These are phyloP conservation scores for Eucalyptus leucophloia DNA, from an alignment of 345 rosid genomes.

Conservation along the genomic window DNA sequence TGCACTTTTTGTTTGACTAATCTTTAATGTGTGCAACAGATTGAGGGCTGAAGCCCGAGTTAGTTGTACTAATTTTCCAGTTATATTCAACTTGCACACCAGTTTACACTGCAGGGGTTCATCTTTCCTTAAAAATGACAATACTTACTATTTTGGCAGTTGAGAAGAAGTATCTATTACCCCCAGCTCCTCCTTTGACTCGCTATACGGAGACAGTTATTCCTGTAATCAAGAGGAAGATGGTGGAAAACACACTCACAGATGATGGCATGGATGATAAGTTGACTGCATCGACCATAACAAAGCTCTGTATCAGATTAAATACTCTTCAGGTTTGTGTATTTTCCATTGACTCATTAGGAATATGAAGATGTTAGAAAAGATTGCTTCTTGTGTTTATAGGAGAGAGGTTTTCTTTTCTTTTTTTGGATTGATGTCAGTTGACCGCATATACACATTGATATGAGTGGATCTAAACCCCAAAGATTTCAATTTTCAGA, in stretches of 20 bases:
- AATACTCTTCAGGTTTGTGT: conserved; percentile 79
- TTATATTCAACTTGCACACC: neutral
- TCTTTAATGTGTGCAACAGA: neutral
- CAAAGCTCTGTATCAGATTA: conserved; percentile 79
- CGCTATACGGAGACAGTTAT: conserved; percentile 59
- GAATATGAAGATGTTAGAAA: neutral
- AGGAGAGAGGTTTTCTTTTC: neutral
- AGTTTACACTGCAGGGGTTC: neutral
- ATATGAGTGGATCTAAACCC: neutral
- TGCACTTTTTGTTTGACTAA: neutral
- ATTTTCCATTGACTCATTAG: neutral
- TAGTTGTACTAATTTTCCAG: neutral
- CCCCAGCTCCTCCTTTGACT: conserved; percentile 88
- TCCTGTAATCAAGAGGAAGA: conserved; percentile 52
- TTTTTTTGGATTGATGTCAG: neutral
- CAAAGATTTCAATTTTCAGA: neutral
- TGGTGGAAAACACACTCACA: conserved; percentile 28
- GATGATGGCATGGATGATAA: conserved; percentile 38
- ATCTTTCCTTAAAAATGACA: neutral
- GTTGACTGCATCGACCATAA: conserved; percentile 50
- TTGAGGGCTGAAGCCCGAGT: neutral
- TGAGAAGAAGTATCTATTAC: conserved; percentile 64
- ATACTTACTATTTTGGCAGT: conserved; percentile 34
- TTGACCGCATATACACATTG: neutral
- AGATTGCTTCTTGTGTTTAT: neutral